Evolutionary conservation across 768 basidiomycete species (phyloP).

Genomic region (Agaricus bisporus): DNA sequence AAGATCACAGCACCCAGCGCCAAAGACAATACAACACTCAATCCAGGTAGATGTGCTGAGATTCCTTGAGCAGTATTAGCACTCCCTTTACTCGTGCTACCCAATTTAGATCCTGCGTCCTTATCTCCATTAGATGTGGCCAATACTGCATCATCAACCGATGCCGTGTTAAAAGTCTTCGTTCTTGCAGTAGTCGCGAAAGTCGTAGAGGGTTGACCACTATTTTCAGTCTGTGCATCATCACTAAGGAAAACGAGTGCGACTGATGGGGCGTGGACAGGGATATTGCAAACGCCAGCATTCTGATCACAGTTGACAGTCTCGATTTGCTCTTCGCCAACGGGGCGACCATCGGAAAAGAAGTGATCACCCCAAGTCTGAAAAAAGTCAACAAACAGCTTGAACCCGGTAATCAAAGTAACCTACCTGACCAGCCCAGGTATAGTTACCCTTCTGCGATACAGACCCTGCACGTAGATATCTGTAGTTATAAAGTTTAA

Average conservation of each 20-base stretch:
- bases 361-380: slow-evolving; percentile 58
- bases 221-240: slow-evolving; percentile 28
- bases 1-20: neutral
- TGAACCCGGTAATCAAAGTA: neutral
- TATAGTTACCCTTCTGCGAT: slow-evolving; percentile 48
- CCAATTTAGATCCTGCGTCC: slow-evolving; percentile 21
- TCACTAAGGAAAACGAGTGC: slow-evolving; percentile 65
- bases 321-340: slow-evolving; percentile 42
- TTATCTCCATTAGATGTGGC: slow-evolving; percentile 59
- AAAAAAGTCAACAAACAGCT: neutral
- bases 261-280: slow-evolving; percentile 60
- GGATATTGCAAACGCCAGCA: slow-evolving; percentile 47
- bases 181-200: slow-evolving; percentile 50
- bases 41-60: neutral
- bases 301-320: slow-evolving; percentile 51
- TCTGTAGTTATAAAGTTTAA: slow-evolving; percentile 21
- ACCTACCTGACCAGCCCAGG: slow-evolving; percentile 55
- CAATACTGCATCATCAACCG: slow-evolving; percentile 46
- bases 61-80: slow-evolving; percentile 12
- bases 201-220: slow-evolving; percentile 29
- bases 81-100: slow-evolving; percentile 34
- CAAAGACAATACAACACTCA: slow-evolving; percentile 2
- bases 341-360: slow-evolving; percentile 57
- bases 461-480: slow-evolving; percentile 47
- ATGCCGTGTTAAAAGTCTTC: slow-evolving; percentile 42